Conservation (phyloP, 768 basidiomycete genomes). For the Xerocomellus dryophilus region DNA sequence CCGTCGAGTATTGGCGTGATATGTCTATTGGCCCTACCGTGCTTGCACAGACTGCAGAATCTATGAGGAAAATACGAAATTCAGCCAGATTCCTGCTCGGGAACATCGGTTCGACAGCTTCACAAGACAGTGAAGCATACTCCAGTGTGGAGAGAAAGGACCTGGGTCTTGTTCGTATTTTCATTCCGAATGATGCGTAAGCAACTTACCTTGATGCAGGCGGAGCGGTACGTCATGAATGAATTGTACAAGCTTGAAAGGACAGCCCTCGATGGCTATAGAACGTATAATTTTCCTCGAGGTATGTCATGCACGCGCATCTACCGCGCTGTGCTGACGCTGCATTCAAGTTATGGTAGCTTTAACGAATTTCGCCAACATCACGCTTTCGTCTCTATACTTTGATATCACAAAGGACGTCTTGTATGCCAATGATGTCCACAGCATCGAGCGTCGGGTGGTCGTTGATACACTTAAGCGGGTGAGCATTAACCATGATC, state of each 20-base stretch:
- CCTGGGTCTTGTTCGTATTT: slow-evolving; percentile 59
- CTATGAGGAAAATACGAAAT: slow-evolving; percentile 81
- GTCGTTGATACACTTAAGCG: slow-evolving; percentile 70
- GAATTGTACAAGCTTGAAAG: slow-evolving; percentile 73
- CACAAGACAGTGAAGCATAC: neutral
- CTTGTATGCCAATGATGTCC: slow-evolving; percentile 66
- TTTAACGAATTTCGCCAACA: slow-evolving; percentile 74
- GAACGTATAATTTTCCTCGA: slow-evolving; percentile 75
- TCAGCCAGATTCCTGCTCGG: slow-evolving; percentile 84
- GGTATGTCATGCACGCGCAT: slow-evolving; percentile 42
- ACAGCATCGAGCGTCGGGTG: slow-evolving; percentile 54
- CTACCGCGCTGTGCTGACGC: neutral
- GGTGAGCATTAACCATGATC: slow-evolving; percentile 37
- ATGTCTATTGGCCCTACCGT: slow-evolving; percentile 80
- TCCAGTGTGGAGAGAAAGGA: slow-evolving; percentile 33
- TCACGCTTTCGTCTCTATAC: slow-evolving; percentile 85
- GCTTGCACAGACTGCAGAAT: slow-evolving; percentile 71
- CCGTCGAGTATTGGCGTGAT: slow-evolving; percentile 86
- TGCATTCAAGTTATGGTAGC: slow-evolving; percentile 58
- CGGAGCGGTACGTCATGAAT: slow-evolving; percentile 84
- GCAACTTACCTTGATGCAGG: slow-evolving; percentile 41
- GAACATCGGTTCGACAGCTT: slow-evolving; percentile 48
- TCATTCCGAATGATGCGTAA: neutral
- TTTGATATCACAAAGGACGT: slow-evolving; percentile 90
- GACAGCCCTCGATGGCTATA: slow-evolving; percentile 64